These are phyloP conservation scores for Didymellaceae sp. DNA, from an alignment of 2,329 filamentous ascomycete genomes.

Conservation along the genomic window DNA sequence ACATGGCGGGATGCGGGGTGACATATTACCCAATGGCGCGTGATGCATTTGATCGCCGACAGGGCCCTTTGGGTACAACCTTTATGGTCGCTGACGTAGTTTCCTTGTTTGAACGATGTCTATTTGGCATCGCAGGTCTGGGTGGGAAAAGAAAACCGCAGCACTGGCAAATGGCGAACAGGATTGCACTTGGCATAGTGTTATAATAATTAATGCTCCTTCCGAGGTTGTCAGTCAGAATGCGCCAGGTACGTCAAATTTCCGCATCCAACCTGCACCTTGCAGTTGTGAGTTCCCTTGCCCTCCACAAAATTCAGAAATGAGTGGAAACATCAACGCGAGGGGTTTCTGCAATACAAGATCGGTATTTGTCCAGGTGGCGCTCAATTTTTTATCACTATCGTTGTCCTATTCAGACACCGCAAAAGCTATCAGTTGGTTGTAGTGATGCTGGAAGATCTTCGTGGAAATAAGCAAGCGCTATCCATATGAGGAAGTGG, in stretches of 20 bases:
- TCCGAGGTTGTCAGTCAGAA: too few relatives aligned
- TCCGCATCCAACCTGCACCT: not conserved
- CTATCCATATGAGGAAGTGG: conserved; percentile 10
- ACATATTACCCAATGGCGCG: conserved; percentile 12
- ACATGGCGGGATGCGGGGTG: conserved; percentile 15
- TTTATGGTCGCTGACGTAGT: not conserved
- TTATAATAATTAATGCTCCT: too few relatives aligned
- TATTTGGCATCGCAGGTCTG: not conserved
- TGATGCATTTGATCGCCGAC: conserved; percentile 10
- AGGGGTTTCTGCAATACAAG: not conserved
- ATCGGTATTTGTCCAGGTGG: not conserved
- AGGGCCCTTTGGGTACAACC: not conserved
- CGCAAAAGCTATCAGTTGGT: not conserved
- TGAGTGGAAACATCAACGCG: not conserved
- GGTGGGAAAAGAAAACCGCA: conserved; percentile 1
- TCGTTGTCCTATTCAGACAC: not conserved
- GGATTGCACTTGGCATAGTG: too few relatives aligned
- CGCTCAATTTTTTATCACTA: not conserved
- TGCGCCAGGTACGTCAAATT: not conserved
- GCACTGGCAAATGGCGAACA: conserved; percentile 7
- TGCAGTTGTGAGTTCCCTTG: not conserved
- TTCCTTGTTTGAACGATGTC: not conserved
- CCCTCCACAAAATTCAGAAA: conserved; percentile 1
- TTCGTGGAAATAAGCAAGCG: not conserved
- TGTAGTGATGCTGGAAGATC: not conserved